These are phyloP conservation scores for Debaryomyces coudertii DNA, from an alignment of 1,139 yeast genomes.

Conservation along the genomic window DNA sequence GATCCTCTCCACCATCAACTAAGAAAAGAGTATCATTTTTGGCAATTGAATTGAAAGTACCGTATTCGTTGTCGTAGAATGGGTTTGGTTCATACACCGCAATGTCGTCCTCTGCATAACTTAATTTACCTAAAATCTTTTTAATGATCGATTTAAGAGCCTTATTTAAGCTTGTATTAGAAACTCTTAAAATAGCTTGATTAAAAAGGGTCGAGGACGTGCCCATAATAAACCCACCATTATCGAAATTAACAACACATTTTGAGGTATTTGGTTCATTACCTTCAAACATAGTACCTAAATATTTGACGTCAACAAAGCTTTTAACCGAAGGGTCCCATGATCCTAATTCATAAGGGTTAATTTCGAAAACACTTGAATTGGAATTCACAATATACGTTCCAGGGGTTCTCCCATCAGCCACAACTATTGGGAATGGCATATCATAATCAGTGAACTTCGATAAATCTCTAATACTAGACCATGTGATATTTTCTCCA, in stretches of 20 bases:
- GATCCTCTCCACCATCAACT: slow-evolving; percentile 92
- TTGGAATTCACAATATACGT: slow-evolving; percentile 37
- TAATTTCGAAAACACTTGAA: slow-evolving; percentile 46
- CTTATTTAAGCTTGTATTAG: slow-evolving; percentile 23
- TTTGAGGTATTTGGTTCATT: slow-evolving; percentile 29
- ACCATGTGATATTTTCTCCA: slow-evolving; percentile 44
- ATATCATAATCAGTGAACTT: slow-evolving; percentile 36
- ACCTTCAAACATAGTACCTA: slow-evolving; percentile 37
- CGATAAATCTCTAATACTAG: slow-evolving; percentile 31
- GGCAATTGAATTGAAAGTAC: slow-evolving; percentile 26
- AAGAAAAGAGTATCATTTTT: slow-evolving; percentile 53
- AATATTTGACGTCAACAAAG: slow-evolving; percentile 36
- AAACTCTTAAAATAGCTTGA: slow-evolving; percentile 31
- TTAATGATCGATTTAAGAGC: slow-evolving; percentile 31
- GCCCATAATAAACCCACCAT: slow-evolving; percentile 50
- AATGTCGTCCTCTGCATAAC: slow-evolving; percentile 36
- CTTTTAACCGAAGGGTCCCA: slow-evolving; percentile 46
- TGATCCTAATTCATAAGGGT: slow-evolving; percentile 48
- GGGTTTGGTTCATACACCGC: slow-evolving; percentile 49
- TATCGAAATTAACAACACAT: slow-evolving; percentile 43
- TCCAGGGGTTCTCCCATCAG: slow-evolving; percentile 45
- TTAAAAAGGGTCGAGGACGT: slow-evolving; percentile 50
- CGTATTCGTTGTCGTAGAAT: slow-evolving; percentile 27
- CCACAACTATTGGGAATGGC: slow-evolving; percentile 47
- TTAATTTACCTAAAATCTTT: slow-evolving; percentile 29